Conservation (phyloP, 2,329 filamentous ascomycete species). For the Hypocrella siamensis region DNA sequence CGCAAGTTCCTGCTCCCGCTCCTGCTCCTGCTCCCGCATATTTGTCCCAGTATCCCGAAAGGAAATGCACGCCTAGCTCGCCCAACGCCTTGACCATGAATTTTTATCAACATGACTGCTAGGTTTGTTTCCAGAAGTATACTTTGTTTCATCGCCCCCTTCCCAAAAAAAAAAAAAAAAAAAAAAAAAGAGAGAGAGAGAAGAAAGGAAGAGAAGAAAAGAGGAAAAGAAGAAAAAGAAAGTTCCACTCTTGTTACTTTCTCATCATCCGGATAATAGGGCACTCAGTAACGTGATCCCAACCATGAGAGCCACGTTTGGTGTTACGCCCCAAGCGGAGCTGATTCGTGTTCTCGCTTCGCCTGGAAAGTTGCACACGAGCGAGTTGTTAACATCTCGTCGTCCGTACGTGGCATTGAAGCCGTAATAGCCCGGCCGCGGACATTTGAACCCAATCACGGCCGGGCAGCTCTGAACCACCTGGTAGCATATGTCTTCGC, state of each 20-base stretch:
- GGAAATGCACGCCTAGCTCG: too few species aligned
- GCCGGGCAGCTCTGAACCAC: slow-evolving; percentile 77
- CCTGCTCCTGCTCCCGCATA: too few species aligned
- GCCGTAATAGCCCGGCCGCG: slow-evolving; percentile 22
- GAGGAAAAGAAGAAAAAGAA: not conserved
- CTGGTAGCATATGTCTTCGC: slow-evolving; percentile 73
- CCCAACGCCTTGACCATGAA: too few species aligned
- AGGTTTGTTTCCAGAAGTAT: too few species aligned
- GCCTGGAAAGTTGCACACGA: slow-evolving; percentile 23
- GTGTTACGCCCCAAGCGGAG: slow-evolving; percentile 5
- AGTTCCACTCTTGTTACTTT: too few species aligned
- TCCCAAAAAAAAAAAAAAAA: not conserved
- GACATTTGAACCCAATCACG: slow-evolving; percentile 60
- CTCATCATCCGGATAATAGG: too few species aligned
- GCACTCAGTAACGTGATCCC: not conserved
- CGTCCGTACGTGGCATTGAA: slow-evolving; percentile 21
- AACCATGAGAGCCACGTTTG: slow-evolving; percentile 4
- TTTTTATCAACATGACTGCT: too few species aligned
- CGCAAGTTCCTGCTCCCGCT: too few species aligned
- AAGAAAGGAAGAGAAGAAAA: not conserved
- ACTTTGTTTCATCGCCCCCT: too few species aligned
- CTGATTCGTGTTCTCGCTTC: slow-evolving; percentile 16
- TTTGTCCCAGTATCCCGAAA: too few species aligned
- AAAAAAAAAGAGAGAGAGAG: not conserved
- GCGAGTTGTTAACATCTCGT: slow-evolving; percentile 9